A percentile compares a stretch with the other conserved stretches of the same genome.
Conservation (phyloP, 2,329 filamentous ascomycete genomes). For the Thermothelomyces thermophilus region DNA sequence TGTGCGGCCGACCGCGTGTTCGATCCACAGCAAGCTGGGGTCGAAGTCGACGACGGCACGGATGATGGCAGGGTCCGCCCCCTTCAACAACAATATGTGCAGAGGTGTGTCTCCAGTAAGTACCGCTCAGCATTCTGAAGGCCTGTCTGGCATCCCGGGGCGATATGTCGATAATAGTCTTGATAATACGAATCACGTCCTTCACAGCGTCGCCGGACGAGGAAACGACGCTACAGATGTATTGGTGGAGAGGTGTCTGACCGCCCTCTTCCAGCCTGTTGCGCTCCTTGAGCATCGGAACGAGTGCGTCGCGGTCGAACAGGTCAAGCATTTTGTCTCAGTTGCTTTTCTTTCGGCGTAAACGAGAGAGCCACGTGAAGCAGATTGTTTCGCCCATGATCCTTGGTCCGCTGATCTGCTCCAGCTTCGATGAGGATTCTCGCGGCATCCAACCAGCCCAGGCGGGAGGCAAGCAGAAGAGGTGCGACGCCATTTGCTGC, state of each 20-base stretch:
- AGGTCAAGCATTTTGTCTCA: slow-evolving; percentile 48
- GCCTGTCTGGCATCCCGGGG: slow-evolving; percentile 44
- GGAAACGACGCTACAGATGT: slow-evolving; percentile 34
- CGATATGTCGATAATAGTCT: slow-evolving; percentile 44
- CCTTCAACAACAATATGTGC: slow-evolving; percentile 46
- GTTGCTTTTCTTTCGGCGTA: slow-evolving; percentile 29
- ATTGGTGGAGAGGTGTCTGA: slow-evolving; percentile 58
- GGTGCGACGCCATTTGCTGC: slow-evolving; percentile 56
- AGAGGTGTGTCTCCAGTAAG: slow-evolving; percentile 58
- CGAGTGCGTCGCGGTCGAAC: slow-evolving; percentile 50
- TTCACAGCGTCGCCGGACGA: slow-evolving; percentile 24
- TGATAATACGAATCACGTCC: slow-evolving; percentile 37
- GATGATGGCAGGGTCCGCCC: slow-evolving; percentile 32
- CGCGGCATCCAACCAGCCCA: slow-evolving; percentile 47
- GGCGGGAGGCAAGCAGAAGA: slow-evolving; percentile 57
- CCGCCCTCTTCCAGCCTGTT: slow-evolving; percentile 45
- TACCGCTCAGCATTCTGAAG: slow-evolving; percentile 53
- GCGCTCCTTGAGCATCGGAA: slow-evolving; percentile 53
- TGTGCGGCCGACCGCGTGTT: slow-evolving; percentile 71
- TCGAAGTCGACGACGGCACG: slow-evolving; percentile 47
- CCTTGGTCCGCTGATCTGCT: slow-evolving; percentile 61
- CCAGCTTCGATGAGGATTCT: slow-evolving; percentile 60
- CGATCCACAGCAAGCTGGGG: slow-evolving; percentile 57
- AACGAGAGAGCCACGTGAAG: slow-evolving; percentile 50
- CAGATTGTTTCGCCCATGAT: slow-evolving; percentile 58